Conservation (phyloP, 768 basidiomycete genomes). For the Pisolithus microcarpus region DNA sequence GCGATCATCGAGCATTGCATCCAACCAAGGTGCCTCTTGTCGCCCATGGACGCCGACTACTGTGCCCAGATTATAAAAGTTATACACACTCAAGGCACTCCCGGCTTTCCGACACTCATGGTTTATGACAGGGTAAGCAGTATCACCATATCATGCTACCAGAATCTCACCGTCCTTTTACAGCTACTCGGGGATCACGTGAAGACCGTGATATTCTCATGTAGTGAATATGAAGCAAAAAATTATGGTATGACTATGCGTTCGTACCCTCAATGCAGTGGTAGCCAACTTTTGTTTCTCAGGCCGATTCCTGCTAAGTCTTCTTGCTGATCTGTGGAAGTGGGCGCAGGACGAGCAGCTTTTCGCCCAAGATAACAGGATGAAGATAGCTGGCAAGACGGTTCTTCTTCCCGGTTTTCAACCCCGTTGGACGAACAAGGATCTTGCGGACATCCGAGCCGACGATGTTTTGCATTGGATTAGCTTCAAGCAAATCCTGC, state of each 20-base stretch:
- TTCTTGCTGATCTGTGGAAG: conserved; percentile 67
- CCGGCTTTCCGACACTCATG: conserved; percentile 78
- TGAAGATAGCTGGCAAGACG: conserved; percentile 53
- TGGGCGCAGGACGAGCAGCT: conserved; percentile 76
- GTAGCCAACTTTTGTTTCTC: neutral
- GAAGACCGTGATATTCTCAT: conserved; percentile 80
- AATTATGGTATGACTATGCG: conserved; percentile 66
- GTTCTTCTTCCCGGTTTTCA: conserved; percentile 66
- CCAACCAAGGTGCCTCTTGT: conserved; percentile 85
- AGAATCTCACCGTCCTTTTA: neutral
- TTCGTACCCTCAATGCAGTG: neutral
- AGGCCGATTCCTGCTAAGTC: conserved; percentile 84
- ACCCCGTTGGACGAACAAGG: conserved; percentile 42
- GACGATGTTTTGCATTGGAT: conserved; percentile 62
- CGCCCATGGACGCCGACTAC: conserved; percentile 94
- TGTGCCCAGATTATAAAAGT: conserved; percentile 87
- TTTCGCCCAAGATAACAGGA: conserved; percentile 67
- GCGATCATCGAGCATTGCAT: conserved; percentile 86
- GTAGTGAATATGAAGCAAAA: conserved; percentile 92
- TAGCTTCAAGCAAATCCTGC: conserved; percentile 59
- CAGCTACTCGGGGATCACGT: conserved; percentile 83
- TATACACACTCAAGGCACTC: conserved; percentile 83
- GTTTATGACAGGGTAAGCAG: conserved; percentile 71
- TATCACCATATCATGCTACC: neutral
- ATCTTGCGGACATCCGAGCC: conserved; percentile 28